Evolutionary conservation across 1,139 yeast species (phyloP).

Genomic region (Candida smagusa): DNA sequence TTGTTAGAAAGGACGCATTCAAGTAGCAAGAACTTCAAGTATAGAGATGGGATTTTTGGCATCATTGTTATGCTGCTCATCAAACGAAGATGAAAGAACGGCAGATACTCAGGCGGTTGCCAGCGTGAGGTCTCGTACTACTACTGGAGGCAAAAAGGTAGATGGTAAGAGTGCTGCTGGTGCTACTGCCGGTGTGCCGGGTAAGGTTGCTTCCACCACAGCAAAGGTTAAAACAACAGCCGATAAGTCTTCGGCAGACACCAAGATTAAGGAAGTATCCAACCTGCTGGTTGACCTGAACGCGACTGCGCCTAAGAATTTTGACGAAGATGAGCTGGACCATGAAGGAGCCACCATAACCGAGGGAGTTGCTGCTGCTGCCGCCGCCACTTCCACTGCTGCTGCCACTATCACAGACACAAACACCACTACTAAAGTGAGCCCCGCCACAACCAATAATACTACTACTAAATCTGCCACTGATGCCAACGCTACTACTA

Average conservation of each 20-base stretch:
- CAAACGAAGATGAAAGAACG: constrained; percentile 32
- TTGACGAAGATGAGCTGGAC: constrained; percentile 39
- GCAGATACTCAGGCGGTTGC: constrained; percentile 5
- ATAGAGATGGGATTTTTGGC: constrained; percentile 18
- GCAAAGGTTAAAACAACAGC: not conserved
- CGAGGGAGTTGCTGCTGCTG: too few species aligned
- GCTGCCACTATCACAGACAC: constrained; percentile 8
- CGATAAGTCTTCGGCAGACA: constrained; percentile 8
- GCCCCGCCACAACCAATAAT: not conserved
- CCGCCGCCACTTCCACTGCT: too few species aligned
- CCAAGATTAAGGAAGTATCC: constrained; percentile 5
- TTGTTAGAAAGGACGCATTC: too few species aligned
- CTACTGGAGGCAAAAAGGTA: constrained; percentile 6
- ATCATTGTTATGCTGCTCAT: constrained; percentile 41
- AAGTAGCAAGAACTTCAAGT: too few species aligned
- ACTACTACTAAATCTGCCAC: too few species aligned
- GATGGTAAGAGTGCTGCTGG: not conserved
- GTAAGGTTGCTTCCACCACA: constrained; percentile 1
- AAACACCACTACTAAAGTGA: constrained; percentile 11
- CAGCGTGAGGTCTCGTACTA: not conserved
- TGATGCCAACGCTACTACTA: too few species aligned
- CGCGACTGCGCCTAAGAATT: constrained; percentile 20
- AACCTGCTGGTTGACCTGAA: constrained; percentile 5
- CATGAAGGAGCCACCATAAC: constrained; percentile 46
- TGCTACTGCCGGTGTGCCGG: not conserved